Conservation (phyloP, 768 basidiomycete species). For the Candolleomyces efflorescens region DNA sequence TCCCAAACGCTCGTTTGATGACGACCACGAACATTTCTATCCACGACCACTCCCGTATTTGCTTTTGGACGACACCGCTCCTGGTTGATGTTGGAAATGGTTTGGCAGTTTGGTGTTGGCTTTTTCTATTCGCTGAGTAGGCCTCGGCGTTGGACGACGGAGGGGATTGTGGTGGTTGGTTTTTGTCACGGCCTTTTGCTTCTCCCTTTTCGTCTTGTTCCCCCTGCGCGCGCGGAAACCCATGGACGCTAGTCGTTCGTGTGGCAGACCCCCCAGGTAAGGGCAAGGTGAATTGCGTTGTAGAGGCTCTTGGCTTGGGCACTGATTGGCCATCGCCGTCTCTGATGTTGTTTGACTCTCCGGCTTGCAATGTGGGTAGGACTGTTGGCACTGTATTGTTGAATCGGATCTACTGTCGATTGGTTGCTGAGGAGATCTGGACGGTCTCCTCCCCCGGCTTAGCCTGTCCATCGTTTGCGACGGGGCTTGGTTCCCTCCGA, state of each 20-base stretch:
- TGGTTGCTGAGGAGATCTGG: constrained; percentile 5
- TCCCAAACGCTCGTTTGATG: constrained; percentile 8
- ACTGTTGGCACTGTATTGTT: not conserved
- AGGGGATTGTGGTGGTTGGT: not conserved
- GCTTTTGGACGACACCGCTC: not conserved
- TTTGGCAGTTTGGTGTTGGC: not conserved
- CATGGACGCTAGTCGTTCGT: constrained; percentile 7
- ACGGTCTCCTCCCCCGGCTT: constrained; percentile 3
- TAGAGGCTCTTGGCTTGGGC: not conserved
- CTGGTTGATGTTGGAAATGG: not conserved
- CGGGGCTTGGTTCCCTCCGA: not conserved
- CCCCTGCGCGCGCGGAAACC: constrained; percentile 11
- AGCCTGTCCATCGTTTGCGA: not conserved
- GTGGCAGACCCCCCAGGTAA: constrained; percentile 9
- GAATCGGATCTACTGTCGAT: not conserved
- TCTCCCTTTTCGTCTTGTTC: not conserved
- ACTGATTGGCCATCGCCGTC: not conserved
- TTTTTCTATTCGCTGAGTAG: not conserved
- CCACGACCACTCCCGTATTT: not conserved
- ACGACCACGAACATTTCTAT: constrained; percentile 4
- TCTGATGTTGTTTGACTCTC: not conserved
- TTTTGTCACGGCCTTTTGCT: not conserved
- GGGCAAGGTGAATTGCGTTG: not conserved
- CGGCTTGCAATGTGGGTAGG: not conserved
- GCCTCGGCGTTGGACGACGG: not conserved